Percentiles rank a stretch among this genome's conserved stretches.
phyloP scores from a whole-genome alignment of 2,329 filamentous ascomycete genomes.

The Paraconiothyrium sp. region DNA sequence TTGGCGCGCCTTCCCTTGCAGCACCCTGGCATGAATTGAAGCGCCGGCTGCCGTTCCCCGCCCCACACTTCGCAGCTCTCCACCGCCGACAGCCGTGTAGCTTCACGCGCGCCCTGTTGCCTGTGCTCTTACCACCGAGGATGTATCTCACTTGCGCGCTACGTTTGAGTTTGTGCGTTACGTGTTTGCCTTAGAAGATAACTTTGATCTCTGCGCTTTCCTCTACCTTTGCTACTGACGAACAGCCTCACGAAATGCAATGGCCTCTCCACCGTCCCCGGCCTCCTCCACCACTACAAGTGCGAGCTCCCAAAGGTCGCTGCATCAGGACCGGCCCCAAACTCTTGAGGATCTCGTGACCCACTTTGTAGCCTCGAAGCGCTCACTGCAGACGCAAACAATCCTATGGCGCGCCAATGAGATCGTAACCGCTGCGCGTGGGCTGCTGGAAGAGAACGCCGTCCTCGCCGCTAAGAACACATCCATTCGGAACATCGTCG shows the following conservation, averaged over 20 bases:
- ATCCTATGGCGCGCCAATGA: conserved; percentile 88
- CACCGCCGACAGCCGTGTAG: not conserved
- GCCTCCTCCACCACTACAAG: conserved; percentile 52
- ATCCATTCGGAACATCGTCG: conserved; percentile 53
- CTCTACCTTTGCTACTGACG: not conserved
- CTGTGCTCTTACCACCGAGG: not conserved
- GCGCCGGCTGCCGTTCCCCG: not conserved
- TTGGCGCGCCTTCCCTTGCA: not conserved
- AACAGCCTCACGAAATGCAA: conserved; percentile 17
- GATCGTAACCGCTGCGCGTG: conserved; percentile 79
- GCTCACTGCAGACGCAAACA: conserved; percentile 83
- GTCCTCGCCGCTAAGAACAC: conserved; percentile 67
- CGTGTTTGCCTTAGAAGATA: not conserved
- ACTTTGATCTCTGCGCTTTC: not conserved
- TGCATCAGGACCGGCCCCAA: conserved; percentile 48
- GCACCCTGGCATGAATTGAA: not conserved
- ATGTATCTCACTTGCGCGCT: not conserved
- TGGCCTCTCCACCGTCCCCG: conserved; percentile 55
- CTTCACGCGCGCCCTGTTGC: conserved; percentile 6
- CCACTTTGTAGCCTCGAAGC: conserved; percentile 86
- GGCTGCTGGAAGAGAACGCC: conserved; percentile 80
- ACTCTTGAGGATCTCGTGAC: conserved; percentile 80
- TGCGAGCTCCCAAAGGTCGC: conserved; percentile 35
- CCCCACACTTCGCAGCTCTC: conserved; percentile 10
- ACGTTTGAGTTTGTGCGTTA: not conserved